Evolutionary conservation across 2,329 filamentous ascomycete genomes (phyloP).

Genomic region (Fusarium subtropicale): DNA sequence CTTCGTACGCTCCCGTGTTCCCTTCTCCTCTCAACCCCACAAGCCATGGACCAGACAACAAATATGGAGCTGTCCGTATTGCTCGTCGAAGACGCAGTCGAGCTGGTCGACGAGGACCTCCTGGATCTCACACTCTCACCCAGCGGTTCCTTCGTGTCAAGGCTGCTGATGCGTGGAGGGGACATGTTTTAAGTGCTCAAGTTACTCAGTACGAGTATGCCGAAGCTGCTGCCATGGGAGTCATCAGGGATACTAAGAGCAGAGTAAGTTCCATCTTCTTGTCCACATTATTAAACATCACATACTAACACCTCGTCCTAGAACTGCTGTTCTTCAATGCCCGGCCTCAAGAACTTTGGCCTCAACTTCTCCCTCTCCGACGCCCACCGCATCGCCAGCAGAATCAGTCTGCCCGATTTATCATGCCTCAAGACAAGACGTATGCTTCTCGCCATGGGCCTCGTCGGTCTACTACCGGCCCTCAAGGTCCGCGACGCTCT

Average conservation of each 20-base stretch:
- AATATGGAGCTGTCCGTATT: conserved; percentile 30
- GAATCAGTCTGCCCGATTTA: conserved; percentile 44
- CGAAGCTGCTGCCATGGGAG: conserved; percentile 17
- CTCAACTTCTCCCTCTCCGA: conserved; percentile 40
- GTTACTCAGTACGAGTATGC: conserved; percentile 41
- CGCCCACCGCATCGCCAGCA: conserved; percentile 27
- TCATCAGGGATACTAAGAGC: conserved; percentile 14
- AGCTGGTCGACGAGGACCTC: conserved; percentile 25
- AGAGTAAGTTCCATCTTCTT: conserved; percentile 31
- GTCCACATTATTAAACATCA: background rate
- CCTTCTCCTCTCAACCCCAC: conserved; percentile 49
- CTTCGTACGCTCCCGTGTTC: conserved; percentile 41
- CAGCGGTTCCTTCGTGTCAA: conserved; percentile 57
- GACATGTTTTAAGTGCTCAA: conserved; percentile 49
- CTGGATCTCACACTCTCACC: conserved; percentile 53
- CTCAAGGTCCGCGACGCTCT: conserved; percentile 40
- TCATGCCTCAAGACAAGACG: conserved; percentile 47
- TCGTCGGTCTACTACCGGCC: conserved; percentile 47
- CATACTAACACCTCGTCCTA: conserved; percentile 15
- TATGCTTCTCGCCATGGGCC: conserved; percentile 48
- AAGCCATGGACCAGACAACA: conserved; percentile 29
- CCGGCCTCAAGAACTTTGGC: conserved; percentile 32
- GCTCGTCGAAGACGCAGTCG: conserved; percentile 37
- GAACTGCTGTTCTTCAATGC: conserved; percentile 38
- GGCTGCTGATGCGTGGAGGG: conserved; percentile 56